These are phyloP conservation scores for Phylloporus scabripes DNA, from an alignment of 768 basidiomycete genomes.

Conservation along the genomic window DNA sequence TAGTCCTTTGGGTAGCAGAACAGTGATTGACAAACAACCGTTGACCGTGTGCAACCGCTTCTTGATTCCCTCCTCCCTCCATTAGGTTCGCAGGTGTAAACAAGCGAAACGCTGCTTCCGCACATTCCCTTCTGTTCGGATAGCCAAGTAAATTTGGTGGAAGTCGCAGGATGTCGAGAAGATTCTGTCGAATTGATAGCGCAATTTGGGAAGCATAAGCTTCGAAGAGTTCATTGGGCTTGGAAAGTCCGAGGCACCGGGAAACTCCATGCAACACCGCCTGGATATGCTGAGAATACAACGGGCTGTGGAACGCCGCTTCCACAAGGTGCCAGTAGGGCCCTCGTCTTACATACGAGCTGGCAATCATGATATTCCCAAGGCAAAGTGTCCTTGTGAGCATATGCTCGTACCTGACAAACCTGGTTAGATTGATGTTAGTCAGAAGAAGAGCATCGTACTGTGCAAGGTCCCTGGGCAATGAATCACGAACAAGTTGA, in stretches of 20 bases:
- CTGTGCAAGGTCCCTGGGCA: slow-evolving; percentile 45
- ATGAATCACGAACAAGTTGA: slow-evolving; percentile 37
- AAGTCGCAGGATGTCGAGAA: slow-evolving; percentile 51
- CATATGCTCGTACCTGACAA: slow-evolving; percentile 64
- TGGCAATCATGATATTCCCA: slow-evolving; percentile 75
- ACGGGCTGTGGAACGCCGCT: slow-evolving; percentile 37
- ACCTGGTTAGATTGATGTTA: slow-evolving; percentile 6
- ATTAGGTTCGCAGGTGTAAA: slow-evolving; percentile 67
- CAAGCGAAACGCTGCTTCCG: slow-evolving; percentile 56
- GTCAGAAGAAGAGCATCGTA: slow-evolving; percentile 29
- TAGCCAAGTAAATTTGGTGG: slow-evolving; percentile 77
- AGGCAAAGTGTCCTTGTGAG: slow-evolving; percentile 65
- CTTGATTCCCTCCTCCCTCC: slow-evolving; percentile 29
- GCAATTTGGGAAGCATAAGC: slow-evolving; percentile 76
- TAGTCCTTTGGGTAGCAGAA: slow-evolving; percentile 46
- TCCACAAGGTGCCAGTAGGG: slow-evolving; percentile 89
- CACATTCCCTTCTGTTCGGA: slow-evolving; percentile 56
- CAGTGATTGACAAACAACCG: slow-evolving; percentile 59
- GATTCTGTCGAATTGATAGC: slow-evolving; percentile 50
- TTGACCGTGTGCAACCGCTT: slow-evolving; percentile 34
- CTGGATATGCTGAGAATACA: slow-evolving; percentile 33
- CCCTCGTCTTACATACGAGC: slow-evolving; percentile 69
- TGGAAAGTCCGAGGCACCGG: slow-evolving; percentile 57
- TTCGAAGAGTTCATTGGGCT: slow-evolving; percentile 62
- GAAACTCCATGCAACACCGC: slow-evolving; percentile 59